Conservation (phyloP, 2,329 filamentous ascomycete genomes). For the Fusarium liriodendri region DNA sequence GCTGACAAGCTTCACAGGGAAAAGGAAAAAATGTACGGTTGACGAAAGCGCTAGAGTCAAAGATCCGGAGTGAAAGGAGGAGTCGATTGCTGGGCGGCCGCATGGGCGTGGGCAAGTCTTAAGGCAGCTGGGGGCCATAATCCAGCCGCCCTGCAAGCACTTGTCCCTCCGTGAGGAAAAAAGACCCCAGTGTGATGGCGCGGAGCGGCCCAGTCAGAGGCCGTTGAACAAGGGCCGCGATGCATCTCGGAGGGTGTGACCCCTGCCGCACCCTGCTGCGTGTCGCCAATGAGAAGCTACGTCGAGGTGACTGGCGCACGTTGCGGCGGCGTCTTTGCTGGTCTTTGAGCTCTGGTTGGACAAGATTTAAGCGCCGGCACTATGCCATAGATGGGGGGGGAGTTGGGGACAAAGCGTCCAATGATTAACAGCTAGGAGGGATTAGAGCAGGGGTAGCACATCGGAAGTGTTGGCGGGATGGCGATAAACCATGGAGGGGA, state of each 20-base stretch:
- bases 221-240: conserved; percentile 22
- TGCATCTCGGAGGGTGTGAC: conserved; percentile 36
- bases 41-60: conserved; percentile 3
- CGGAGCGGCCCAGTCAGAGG: conserved; percentile 44
- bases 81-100: conserved; percentile 24
- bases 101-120: conserved; percentile 43
- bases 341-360: conserved; percentile 35
- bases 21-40: conserved; percentile 4
- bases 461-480: background rate
- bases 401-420: conserved; percentile 15
- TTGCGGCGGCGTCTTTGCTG: background rate
- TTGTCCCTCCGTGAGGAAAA: conserved; percentile 6
- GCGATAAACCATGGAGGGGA: background rate
- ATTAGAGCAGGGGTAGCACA: conserved; percentile 11
- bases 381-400: conserved; percentile 20
- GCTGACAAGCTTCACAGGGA: background rate
- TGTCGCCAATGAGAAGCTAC: conserved; percentile 30
- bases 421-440: conserved; percentile 10
- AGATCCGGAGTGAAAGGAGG: conserved; percentile 10
- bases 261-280: conserved; percentile 33
- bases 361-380: conserved; percentile 43
- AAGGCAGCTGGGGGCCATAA: conserved; percentile 34
- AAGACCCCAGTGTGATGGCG: conserved; percentile 44
- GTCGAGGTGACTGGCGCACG: conserved; percentile 13
- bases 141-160: conserved; percentile 42